Conservation (phyloP, 176 grass and related monocot genomes). For the Zoysia pacifica region DNA sequence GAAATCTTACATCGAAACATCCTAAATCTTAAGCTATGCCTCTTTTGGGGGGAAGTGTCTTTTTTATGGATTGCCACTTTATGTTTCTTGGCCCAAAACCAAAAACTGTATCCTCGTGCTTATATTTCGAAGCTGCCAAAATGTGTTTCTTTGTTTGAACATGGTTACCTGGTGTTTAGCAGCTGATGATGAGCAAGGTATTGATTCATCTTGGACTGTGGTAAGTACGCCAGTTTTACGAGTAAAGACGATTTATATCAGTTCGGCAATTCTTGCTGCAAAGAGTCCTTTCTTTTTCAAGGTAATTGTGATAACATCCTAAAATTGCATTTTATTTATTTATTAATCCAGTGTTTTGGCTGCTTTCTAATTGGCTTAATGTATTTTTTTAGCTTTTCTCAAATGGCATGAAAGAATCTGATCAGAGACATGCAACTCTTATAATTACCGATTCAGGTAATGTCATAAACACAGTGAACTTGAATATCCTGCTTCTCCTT, state of each 20-base stretch:
- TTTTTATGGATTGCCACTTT: not conserved
- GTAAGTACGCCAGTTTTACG: slow-evolving; percentile 47
- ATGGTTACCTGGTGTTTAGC: not conserved
- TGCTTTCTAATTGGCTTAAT: slow-evolving; percentile 34
- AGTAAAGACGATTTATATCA: slow-evolving; percentile 84
- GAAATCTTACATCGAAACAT: not conserved
- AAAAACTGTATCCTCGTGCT: not conserved
- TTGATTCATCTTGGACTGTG: slow-evolving; percentile 57
- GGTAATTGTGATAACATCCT: slow-evolving; percentile 47
- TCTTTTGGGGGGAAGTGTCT: not conserved
- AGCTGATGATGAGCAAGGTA: slow-evolving; percentile 68
- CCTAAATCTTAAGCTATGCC: not conserved
- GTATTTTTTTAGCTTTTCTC: slow-evolving; percentile 78
- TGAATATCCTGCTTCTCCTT: not conserved
- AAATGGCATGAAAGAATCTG: slow-evolving; percentile 99
- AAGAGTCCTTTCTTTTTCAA: slow-evolving; percentile 98
- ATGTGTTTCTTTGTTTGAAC: not conserved
- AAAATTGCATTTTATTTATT: not conserved
- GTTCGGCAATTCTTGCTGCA: slow-evolving; percentile 87
- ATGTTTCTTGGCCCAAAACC: not conserved
- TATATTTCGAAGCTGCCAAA: slow-evolving; percentile 14
- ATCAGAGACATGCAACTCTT: slow-evolving; percentile 79
- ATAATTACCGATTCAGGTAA: slow-evolving; percentile 91
- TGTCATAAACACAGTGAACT: slow-evolving; percentile 32
- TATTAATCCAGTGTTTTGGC: slow-evolving; percentile 17